phyloP scores from a whole-genome alignment of 495 filamentous ascomycete genomes.

The Hypoxylon lenormandii region DNA sequence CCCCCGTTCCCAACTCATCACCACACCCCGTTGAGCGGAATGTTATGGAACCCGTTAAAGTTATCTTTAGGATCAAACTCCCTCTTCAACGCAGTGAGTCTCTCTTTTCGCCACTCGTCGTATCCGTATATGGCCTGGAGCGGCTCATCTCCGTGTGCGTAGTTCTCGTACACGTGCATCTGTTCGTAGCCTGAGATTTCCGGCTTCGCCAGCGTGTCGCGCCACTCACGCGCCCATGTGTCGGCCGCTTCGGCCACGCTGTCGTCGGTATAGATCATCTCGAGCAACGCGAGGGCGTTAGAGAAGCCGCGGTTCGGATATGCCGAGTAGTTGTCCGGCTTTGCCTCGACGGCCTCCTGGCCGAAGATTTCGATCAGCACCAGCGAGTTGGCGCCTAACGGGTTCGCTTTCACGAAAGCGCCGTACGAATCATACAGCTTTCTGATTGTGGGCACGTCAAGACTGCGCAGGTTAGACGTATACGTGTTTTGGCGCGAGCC shows the following conservation, averaged over 20 bases:
- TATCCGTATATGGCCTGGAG: constrained; percentile 56
- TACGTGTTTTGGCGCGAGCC: too few relatives aligned
- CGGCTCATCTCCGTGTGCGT: constrained; percentile 57
- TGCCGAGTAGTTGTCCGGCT: constrained; percentile 46
- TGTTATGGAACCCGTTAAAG: too few relatives aligned
- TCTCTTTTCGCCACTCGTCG: constrained; percentile 56
- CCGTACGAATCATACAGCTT: constrained; percentile 4
- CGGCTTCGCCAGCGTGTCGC: constrained; percentile 36
- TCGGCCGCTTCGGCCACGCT: constrained; percentile 34
- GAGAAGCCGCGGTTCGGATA: constrained; percentile 52
- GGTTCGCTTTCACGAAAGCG: constrained; percentile 4
- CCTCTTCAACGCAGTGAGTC: constrained; percentile 51
- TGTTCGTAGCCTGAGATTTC: constrained; percentile 31
- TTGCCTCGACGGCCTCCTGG: constrained; percentile 42
- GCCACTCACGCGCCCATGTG: constrained; percentile 34
- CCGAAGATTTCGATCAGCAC: constrained; percentile 55
- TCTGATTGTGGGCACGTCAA: background rate
- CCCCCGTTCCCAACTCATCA: too few relatives aligned
- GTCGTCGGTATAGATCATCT: constrained; percentile 29
- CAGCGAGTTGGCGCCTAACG: constrained; percentile 27
- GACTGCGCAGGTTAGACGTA: background rate
- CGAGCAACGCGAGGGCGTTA: too few relatives aligned
- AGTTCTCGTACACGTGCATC: constrained; percentile 58
- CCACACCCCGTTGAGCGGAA: too few relatives aligned
- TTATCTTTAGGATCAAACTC: constrained; percentile 57